Percentiles rank a stretch among this genome's conserved stretches.
These are phyloP conservation scores for Fusarium luffae DNA, from an alignment of 2,329 filamentous ascomycete genomes.

Conservation along the genomic window DNA sequence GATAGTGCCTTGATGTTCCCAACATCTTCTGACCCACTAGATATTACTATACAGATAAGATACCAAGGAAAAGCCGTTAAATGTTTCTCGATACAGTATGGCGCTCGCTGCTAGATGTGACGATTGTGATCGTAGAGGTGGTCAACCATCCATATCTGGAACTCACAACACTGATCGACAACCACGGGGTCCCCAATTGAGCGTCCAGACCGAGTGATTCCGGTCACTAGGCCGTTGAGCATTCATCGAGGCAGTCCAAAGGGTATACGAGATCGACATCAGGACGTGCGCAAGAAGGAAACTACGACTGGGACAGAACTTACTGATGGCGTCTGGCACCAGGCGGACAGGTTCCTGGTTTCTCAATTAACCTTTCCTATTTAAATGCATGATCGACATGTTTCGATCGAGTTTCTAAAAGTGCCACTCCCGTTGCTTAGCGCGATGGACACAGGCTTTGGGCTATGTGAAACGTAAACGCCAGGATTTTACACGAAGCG, in stretches of 20 bases:
- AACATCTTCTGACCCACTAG: not conserved
- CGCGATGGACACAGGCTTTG: conserved; percentile 8
- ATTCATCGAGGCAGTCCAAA: not conserved
- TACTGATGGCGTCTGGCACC: conserved; percentile 11
- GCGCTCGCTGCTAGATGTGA: not conserved
- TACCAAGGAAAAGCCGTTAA: not conserved
- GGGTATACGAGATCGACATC: not conserved
- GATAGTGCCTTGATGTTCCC: not conserved
- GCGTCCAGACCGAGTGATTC: not conserved
- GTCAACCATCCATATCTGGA: not conserved
- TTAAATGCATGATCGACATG: not conserved
- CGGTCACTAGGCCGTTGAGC: not conserved
- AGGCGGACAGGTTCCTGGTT: conserved; percentile 11
- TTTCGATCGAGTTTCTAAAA: conserved; percentile 2
- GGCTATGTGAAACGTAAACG: conserved; percentile 15
- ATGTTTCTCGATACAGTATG: not conserved
- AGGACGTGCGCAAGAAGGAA: not conserved
- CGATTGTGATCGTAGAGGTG: not conserved
- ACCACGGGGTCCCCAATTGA: not conserved
- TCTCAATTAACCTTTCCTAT: not conserved
- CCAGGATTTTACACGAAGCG: not conserved
- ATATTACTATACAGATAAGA: not conserved
- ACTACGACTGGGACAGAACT: not conserved
- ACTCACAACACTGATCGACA: not conserved
- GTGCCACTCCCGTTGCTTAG: conserved; percentile 16